Percentiles rank a stretch among this genome's conserved stretches.
These are phyloP conservation scores for Lasiodiplodia sp. DNA, from an alignment of 2,329 filamentous ascomycete species.

Conservation along the genomic window DNA sequence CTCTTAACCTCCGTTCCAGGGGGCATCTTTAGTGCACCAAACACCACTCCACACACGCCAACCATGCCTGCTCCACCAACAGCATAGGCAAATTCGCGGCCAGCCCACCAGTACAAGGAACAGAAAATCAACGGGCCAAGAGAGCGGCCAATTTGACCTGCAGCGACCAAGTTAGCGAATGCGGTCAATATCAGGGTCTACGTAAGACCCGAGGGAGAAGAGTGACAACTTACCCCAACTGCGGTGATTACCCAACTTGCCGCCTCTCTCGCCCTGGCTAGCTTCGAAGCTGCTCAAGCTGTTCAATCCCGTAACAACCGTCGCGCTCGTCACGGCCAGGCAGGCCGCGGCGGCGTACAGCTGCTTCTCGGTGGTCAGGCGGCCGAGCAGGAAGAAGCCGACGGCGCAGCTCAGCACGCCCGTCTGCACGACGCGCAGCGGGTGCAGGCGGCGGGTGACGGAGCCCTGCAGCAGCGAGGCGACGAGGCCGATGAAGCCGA, in stretches of 20 bases:
- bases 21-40: slow-evolving; percentile 75
- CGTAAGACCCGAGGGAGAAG: not conserved
- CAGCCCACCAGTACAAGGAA: slow-evolving; percentile 98
- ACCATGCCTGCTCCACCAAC: slow-evolving; percentile 83
- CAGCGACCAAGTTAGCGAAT: not conserved
- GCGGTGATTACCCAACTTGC: slow-evolving; percentile 83
- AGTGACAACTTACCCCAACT: slow-evolving; percentile 58
- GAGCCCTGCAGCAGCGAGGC: slow-evolving; percentile 92
- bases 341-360: slow-evolving; percentile 85
- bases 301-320: slow-evolving; percentile 93
- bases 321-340: slow-evolving; percentile 88
- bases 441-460: slow-evolving; percentile 84
- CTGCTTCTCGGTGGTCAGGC: slow-evolving; percentile 69
- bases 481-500: slow-evolving; percentile 90
- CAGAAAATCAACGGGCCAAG: slow-evolving; percentile 91
- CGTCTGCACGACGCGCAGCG: slow-evolving; percentile 78
- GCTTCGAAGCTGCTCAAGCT: slow-evolving; percentile 92
- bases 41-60: slow-evolving; percentile 73
- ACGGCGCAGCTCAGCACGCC: slow-evolving; percentile 79
- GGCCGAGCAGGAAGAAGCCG: slow-evolving; percentile 81
- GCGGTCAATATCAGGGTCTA: slow-evolving; percentile 32
- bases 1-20: slow-evolving; percentile 44
- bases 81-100: slow-evolving; percentile 82
- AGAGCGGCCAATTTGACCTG: slow-evolving; percentile 87
- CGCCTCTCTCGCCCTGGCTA: slow-evolving; percentile 77